Evolutionary conservation across 805 yeast genomes (phyloP).

Genomic region (Candida methanosorbosa): DNA sequence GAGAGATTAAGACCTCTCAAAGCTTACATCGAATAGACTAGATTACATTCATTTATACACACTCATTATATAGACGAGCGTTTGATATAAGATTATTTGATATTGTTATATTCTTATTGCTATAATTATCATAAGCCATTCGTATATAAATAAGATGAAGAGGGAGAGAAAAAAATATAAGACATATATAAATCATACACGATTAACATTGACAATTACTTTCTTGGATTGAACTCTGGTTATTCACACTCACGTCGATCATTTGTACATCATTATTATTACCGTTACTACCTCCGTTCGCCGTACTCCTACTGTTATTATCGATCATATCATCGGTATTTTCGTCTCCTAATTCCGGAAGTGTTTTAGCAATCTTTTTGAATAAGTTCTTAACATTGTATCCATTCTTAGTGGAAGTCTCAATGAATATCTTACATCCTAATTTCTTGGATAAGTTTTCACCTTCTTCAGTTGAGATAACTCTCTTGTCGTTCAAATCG

Average conservation of each 20-base stretch:
- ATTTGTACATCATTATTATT: constrained; percentile 24
- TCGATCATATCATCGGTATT: constrained; percentile 15
- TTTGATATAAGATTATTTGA: not conserved
- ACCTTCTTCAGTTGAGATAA: constrained; percentile 78
- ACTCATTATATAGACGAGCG: not conserved
- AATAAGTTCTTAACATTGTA: constrained; percentile 86
- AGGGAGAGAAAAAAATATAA: not conserved
- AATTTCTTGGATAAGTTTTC: constrained; percentile 63
- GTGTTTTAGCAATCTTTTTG: constrained; percentile 80
- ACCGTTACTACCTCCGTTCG: constrained; percentile 10
- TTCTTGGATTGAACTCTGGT: constrained; percentile 23
- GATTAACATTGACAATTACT: constrained; percentile 32
- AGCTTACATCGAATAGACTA: constrained; percentile 36
- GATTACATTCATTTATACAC: not conserved
- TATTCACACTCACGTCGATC: constrained; percentile 33
- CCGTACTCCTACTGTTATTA: too few relatives aligned
- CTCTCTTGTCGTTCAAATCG: constrained; percentile 73
- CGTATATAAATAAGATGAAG: not conserved
- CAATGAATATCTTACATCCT: constrained; percentile 76
- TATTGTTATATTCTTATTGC: not conserved
- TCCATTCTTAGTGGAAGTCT: constrained; percentile 92
- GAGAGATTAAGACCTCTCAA: constrained; percentile 62
- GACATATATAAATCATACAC: constrained; percentile 8
- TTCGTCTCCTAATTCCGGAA: constrained; percentile 62
- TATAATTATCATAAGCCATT: too few relatives aligned